Conservation (phyloP, 148 eudicot species). For the Nepenthes mirabilis region DNA sequence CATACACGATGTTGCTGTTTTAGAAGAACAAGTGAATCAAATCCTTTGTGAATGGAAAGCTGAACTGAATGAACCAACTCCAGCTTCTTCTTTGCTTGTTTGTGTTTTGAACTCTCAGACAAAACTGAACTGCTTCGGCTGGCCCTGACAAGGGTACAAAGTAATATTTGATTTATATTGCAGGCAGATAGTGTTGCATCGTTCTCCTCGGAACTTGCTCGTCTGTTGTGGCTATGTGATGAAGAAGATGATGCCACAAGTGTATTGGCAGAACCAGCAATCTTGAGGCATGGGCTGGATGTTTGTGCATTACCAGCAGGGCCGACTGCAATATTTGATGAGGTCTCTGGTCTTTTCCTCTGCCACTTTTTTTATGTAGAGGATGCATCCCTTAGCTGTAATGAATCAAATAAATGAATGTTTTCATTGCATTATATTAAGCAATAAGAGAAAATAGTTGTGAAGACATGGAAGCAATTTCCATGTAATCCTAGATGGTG, state of each 20-base stretch:
- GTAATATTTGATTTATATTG: conserved; percentile 5
- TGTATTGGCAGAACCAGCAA: conserved; percentile 15
- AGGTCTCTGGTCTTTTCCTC: conserved; percentile 8
- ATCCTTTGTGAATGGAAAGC: conserved; percentile 34
- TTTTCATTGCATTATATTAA: no score
- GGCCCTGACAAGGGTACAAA: neutral
- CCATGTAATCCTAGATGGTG: no score
- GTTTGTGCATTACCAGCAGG: conserved; percentile 4
- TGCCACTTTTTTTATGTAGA: no score
- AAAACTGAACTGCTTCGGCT: neutral
- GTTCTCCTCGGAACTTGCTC: conserved; percentile 21
- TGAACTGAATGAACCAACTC: conserved; percentile 34
- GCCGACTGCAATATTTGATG: conserved; percentile 8
- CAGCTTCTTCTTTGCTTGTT: conserved; percentile 27
- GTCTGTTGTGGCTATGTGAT: conserved; percentile 16
- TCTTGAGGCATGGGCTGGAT: conserved; percentile 10
- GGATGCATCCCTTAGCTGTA: no score
- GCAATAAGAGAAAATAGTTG: no score
- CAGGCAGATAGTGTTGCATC: conserved; percentile 35
- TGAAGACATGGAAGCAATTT: no score
- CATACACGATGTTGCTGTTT: conserved; percentile 18
- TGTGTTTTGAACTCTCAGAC: conserved; percentile 3
- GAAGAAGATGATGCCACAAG: conserved; percentile 41
- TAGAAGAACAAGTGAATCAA: conserved; percentile 31
- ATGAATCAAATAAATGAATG: no score